Percentiles rank a stretch among this genome's conserved stretches.
These are phyloP conservation scores for Platanus orientalis DNA, from an alignment of 164 flowering plant genomes.

Conservation along the genomic window DNA sequence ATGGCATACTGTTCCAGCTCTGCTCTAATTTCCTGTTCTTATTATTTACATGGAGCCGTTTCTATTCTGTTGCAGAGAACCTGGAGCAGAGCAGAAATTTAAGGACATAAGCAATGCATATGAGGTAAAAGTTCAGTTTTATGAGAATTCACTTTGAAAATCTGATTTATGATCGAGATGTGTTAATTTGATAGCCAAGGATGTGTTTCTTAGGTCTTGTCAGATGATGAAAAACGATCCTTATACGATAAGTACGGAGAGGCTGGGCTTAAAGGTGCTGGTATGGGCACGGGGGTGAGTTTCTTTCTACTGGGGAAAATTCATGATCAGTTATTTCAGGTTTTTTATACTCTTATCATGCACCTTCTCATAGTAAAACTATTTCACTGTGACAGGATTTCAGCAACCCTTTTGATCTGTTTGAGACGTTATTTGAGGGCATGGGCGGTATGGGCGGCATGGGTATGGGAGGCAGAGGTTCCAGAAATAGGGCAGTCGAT, in stretches of 20 bases:
- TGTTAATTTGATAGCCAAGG: constrained; percentile 1
- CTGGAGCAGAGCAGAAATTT: constrained; percentile 84
- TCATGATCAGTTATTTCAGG: too few species aligned
- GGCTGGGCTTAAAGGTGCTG: constrained; percentile 89
- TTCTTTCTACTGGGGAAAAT: not conserved
- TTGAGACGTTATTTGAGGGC: constrained; percentile 77
- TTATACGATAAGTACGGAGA: constrained; percentile 92
- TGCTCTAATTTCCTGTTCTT: too few species aligned
- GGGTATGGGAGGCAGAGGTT: constrained; percentile 63
- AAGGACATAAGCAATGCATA: constrained; percentile 96
- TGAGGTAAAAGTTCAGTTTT: constrained; percentile 48
- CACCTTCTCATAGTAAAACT: not conserved
- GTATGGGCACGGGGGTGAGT: constrained; percentile 91
- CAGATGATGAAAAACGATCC: constrained; percentile 96
- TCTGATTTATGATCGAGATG: not conserved
- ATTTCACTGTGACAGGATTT: constrained; percentile 54
- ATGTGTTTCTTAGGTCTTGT: constrained; percentile 50
- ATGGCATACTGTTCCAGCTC: too few species aligned
- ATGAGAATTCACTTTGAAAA: not conserved
- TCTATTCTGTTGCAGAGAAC: constrained; percentile 51
- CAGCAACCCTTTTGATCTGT: constrained; percentile 85
- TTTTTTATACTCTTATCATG: not conserved
- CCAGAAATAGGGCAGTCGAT: constrained; percentile 65
- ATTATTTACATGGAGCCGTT: not conserved
- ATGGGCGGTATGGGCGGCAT: constrained; percentile 73